phyloP scores from a whole-genome alignment of 768 basidiomycete species.

The Mycena capillaripes region DNA sequence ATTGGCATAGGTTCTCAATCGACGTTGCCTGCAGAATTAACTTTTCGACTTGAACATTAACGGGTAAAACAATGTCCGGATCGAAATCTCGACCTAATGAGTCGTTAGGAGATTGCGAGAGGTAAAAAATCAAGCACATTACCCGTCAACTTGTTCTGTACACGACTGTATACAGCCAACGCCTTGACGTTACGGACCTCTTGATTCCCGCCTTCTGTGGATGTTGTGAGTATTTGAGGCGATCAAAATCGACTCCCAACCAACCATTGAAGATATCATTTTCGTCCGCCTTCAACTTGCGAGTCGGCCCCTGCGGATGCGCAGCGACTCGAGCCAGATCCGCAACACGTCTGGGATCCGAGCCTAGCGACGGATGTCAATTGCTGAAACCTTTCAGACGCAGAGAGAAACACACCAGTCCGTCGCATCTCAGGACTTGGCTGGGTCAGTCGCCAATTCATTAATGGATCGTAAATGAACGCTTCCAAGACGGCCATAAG shows the following conservation, averaged over 20 bases:
- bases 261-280: slow-evolving; percentile 93
- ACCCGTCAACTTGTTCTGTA: slow-evolving; percentile 96
- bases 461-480: slow-evolving; percentile 97
- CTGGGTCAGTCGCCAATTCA: slow-evolving; percentile 96
- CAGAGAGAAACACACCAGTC: slow-evolving; percentile 58
- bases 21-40: slow-evolving; percentile 95
- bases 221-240: not conserved
- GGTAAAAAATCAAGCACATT: slow-evolving; percentile 34
- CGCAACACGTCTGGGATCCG: slow-evolving; percentile 68
- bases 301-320: slow-evolving; percentile 83
- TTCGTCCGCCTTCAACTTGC: slow-evolving; percentile 92
- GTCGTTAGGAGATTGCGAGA: not conserved
- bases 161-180: slow-evolving; percentile 92
- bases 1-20: slow-evolving; percentile 95
- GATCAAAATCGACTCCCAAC: slow-evolving; percentile 32
- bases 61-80: slow-evolving; percentile 78
- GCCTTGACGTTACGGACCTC: slow-evolving; percentile 95
- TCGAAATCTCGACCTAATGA: slow-evolving; percentile 91
- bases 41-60: slow-evolving; percentile 91
- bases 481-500: slow-evolving; percentile 99
- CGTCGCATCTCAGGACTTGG: slow-evolving; percentile 82
- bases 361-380: slow-evolving; percentile 43
- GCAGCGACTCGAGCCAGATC: slow-evolving; percentile 78
- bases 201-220: slow-evolving; percentile 65
- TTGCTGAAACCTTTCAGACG: not conserved